phyloP scores from a whole-genome alignment of 1,284 basidiomycete species.

The Volvariella volvacea region DNA sequence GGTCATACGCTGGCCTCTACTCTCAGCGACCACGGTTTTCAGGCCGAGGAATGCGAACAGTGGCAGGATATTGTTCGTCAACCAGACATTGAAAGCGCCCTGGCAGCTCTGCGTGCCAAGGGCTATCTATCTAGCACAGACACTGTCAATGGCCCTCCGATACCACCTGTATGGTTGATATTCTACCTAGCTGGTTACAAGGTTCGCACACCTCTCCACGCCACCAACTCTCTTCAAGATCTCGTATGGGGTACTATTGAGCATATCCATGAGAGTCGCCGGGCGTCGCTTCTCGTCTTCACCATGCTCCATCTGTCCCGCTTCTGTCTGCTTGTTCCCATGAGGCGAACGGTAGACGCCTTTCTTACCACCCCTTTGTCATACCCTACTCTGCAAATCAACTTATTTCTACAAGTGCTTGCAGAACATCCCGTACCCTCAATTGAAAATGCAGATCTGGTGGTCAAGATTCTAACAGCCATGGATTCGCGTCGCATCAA shows the following conservation, averaged over 20 bases:
- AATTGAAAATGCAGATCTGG: slow-evolving; percentile 29
- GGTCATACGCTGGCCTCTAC: slow-evolving; percentile 16
- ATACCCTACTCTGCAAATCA: slow-evolving; percentile 37
- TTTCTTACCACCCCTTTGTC: slow-evolving; percentile 35
- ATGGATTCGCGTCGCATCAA: slow-evolving; percentile 37
- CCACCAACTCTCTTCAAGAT: slow-evolving; percentile 29
- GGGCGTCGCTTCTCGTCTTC: slow-evolving; percentile 40
- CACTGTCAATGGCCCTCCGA: not conserved
- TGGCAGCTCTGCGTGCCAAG: slow-evolving; percentile 15
- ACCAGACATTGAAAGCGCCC: slow-evolving; percentile 25
- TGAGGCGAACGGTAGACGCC: slow-evolving; percentile 34
- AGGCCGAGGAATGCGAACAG: slow-evolving; percentile 24
- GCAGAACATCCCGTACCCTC: slow-evolving; percentile 34
- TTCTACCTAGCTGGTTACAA: slow-evolving; percentile 44
- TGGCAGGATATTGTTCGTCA: slow-evolving; percentile 31
- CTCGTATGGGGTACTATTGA: slow-evolving; percentile 31
- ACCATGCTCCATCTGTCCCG: slow-evolving; percentile 41
- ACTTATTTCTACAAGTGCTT: slow-evolving; percentile 49
- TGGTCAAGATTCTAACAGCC: slow-evolving; percentile 34
- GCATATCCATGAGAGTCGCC: slow-evolving; percentile 21
- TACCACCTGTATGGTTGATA: slow-evolving; percentile 36
- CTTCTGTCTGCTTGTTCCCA: slow-evolving; percentile 35
- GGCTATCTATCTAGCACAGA: slow-evolving; percentile 7
- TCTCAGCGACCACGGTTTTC: slow-evolving; percentile 22
- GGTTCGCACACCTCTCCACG: slow-evolving; percentile 34